Evolutionary conservation across 2,329 filamentous ascomycete genomes (phyloP).

Genomic region (Gaeumannomyces sp.): DNA sequence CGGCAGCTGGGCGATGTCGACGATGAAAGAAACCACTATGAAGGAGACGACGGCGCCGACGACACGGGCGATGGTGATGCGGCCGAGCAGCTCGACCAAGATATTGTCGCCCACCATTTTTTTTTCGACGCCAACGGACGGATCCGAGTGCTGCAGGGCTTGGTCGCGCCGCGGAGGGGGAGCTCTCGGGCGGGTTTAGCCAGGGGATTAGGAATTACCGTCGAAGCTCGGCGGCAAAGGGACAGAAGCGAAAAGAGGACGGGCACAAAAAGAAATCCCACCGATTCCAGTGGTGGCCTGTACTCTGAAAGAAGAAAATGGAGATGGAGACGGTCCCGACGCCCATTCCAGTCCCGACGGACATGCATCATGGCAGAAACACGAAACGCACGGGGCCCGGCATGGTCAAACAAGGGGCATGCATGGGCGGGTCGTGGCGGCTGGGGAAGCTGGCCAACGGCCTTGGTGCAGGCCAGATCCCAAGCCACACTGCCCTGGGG

Average conservation of each 20-base stretch:
- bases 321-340: neutral
- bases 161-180: too few species aligned
- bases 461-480: neutral
- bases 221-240: neutral
- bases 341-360: neutral
- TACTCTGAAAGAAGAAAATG: neutral
- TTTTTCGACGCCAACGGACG: neutral
- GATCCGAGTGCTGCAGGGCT: too few species aligned
- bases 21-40: slow-evolving; percentile 30
- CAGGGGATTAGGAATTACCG: neutral
- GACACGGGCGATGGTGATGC: slow-evolving; percentile 25
- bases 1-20: slow-evolving; percentile 33
- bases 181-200: too few species aligned
- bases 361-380: neutral
- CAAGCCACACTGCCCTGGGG: neutral
- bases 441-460: neutral
- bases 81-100: slow-evolving; percentile 22
- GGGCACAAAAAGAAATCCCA: neutral
- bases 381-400: neutral
- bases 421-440: slow-evolving; percentile 2
- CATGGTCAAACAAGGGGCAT: slow-evolving; percentile 5
- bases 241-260: neutral
- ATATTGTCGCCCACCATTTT: slow-evolving; percentile 14
- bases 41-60: slow-evolving; percentile 24
- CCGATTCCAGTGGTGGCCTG: neutral